These are phyloP conservation scores for Sambucus nigra DNA, from an alignment of 129 eudicot species.

Conservation along the genomic window DNA sequence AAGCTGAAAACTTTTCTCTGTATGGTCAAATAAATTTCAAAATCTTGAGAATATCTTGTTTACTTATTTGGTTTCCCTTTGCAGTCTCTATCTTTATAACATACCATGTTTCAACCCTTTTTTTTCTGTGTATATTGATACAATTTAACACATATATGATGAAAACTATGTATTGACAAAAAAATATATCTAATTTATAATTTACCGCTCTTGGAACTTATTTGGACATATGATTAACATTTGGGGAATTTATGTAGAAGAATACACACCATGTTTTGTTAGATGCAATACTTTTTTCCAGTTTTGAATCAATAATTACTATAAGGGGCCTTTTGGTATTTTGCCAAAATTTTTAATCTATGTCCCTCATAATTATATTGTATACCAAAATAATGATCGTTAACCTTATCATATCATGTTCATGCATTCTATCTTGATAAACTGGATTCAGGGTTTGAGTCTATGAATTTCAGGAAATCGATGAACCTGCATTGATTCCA, in stretches of 20 bases:
- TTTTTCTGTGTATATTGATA: too few relatives aligned
- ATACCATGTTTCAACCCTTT: not conserved
- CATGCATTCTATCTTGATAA: not conserved
- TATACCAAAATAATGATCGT: not conserved
- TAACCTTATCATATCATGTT: not conserved
- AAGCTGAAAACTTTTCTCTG: not conserved
- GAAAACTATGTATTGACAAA: too few relatives aligned
- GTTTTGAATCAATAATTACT: not conserved
- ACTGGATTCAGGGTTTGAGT: conserved; percentile 1
- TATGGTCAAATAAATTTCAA: not conserved
- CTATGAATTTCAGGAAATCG: conserved; percentile 62
- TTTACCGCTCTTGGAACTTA: too few relatives aligned
- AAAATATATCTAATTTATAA: too few relatives aligned
- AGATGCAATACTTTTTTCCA: not conserved
- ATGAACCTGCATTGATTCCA: conserved; percentile 92
- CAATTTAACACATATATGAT: too few relatives aligned
- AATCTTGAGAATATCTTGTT: not conserved
- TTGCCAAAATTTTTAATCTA: not conserved
- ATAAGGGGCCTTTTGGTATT: not conserved
- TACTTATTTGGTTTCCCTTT: not conserved
- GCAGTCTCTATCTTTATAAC: not conserved
- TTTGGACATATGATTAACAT: too few relatives aligned
- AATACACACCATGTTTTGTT: too few relatives aligned
- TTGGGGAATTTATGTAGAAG: too few relatives aligned
- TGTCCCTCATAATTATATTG: not conserved